Evolutionary conservation across 2,329 filamentous ascomycete genomes (phyloP).

Genomic region (Ophiostoma australiae): DNA sequence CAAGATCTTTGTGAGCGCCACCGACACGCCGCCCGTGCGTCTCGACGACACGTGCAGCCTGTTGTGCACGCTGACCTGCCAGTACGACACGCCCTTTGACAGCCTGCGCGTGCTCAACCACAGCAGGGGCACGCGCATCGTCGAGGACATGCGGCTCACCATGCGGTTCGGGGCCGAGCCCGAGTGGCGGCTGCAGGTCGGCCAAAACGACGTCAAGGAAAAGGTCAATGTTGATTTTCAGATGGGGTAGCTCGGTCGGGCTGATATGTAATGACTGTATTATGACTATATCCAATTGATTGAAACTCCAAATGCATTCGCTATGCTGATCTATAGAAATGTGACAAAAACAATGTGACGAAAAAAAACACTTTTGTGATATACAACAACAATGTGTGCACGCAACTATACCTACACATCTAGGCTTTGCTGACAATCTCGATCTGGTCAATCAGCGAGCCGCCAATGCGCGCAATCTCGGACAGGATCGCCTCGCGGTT

Average conservation of each 20-base stretch:
- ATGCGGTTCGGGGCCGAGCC: slow-evolving; percentile 24
- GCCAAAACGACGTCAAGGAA: slow-evolving; percentile 12
- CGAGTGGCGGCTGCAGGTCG: slow-evolving; percentile 24
- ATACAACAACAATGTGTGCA: not conserved
- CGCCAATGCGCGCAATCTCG: slow-evolving; percentile 67
- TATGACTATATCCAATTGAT: not conserved
- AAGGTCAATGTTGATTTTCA: slow-evolving; percentile 20
- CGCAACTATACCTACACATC: not conserved
- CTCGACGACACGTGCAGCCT: slow-evolving; percentile 16
- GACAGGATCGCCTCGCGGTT: slow-evolving; percentile 64
- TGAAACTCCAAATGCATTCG: not conserved
- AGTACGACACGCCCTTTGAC: slow-evolving; percentile 23
- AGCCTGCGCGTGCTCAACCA: slow-evolving; percentile 19
- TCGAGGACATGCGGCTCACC: slow-evolving; percentile 24
- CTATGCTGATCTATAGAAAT: not conserved
- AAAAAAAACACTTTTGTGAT: not conserved
- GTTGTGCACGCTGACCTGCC: slow-evolving; percentile 23
- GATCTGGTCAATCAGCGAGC: slow-evolving; percentile 63
- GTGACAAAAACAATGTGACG: not conserved
- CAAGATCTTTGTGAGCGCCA: slow-evolving; percentile 19
- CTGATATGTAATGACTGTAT: not conserved
- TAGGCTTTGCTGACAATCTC: slow-evolving; percentile 38
- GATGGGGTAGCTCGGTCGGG: not conserved
- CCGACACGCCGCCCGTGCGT: slow-evolving; percentile 17
- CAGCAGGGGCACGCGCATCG: slow-evolving; percentile 10